Evolutionary conservation across 78 protist genomes (phyloP).

Genomic region (Creolimax fragrantissima): DNA sequence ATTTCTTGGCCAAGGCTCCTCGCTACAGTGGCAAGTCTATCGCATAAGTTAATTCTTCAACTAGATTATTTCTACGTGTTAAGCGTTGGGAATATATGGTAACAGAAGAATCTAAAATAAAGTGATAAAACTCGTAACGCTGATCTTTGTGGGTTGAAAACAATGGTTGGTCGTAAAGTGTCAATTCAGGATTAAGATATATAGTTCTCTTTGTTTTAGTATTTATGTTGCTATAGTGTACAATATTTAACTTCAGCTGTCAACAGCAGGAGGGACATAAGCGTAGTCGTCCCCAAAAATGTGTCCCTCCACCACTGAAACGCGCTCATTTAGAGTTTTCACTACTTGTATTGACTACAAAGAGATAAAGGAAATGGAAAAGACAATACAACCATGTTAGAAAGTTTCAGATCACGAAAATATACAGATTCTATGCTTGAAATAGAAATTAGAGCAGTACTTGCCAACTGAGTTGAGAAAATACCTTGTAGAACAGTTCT

Average conservation of each 20-base stretch:
- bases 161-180: no score
- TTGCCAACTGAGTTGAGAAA: not conserved
- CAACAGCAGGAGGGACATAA: not conserved
- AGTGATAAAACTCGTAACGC: no score
- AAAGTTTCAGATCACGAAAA: not conserved
- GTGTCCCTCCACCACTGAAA: not conserved
- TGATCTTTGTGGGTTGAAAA: no score
- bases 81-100: no score
- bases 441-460: not conserved
- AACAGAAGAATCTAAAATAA: no score
- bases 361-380: not conserved
- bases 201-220: no score
- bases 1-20: constrained; percentile 40
- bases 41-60: no score
- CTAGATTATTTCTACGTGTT: no score
- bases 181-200: no score
- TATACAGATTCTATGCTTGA: not conserved
- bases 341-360: not conserved
- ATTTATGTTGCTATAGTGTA: no score
- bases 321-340: not conserved
- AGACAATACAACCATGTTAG: not conserved
- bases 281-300: not conserved
- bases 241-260: no score
- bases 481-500: not conserved
- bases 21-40: not conserved